Evolutionary conservation across 495 filamentous ascomycete genomes (phyloP).

Genomic region (Sporormia fimetaria): DNA sequence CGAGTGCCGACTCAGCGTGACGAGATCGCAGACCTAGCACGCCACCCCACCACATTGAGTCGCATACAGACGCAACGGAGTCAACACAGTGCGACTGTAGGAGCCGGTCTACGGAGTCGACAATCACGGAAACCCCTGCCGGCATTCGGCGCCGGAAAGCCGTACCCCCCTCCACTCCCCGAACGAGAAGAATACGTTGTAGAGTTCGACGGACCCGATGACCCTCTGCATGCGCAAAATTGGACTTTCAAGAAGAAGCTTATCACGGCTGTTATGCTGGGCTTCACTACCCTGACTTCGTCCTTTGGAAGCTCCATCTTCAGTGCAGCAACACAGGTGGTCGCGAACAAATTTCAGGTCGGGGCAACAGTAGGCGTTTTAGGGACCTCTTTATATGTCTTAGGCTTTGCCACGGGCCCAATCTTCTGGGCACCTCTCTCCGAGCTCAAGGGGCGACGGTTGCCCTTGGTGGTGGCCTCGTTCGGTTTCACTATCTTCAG

Average conservation of each 20-base stretch:
- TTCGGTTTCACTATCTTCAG: constrained; percentile 74
- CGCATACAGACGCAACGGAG: constrained; percentile 63
- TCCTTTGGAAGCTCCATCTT: constrained; percentile 65
- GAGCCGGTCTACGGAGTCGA: constrained; percentile 40
- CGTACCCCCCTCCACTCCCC: constrained; percentile 62
- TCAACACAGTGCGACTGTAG: constrained; percentile 68
- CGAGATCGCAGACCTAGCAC: constrained; percentile 40
- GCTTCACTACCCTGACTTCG: constrained; percentile 63
- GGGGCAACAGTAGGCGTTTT: constrained; percentile 50
- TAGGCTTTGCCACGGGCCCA: constrained; percentile 59
- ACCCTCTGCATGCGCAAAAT: constrained; percentile 74
- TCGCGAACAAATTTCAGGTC: constrained; percentile 44
- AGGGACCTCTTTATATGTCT: constrained; percentile 58
- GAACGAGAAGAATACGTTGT: constrained; percentile 75
- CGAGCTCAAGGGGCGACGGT: constrained; percentile 62
- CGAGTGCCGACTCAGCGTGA: constrained; percentile 53
- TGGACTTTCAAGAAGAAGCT: constrained; percentile 72
- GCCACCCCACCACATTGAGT: constrained; percentile 61
- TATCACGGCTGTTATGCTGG: constrained; percentile 57
- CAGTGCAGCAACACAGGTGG: constrained; percentile 46
- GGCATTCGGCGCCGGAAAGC: constrained; percentile 59
- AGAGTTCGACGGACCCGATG: constrained; percentile 68
- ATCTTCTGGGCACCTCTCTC: constrained; percentile 55
- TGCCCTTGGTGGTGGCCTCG: constrained; percentile 59
- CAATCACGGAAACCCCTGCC: constrained; percentile 47